These are phyloP conservation scores for Dipteronia sinensis DNA, from an alignment of 345 rosid species.

Conservation along the genomic window DNA sequence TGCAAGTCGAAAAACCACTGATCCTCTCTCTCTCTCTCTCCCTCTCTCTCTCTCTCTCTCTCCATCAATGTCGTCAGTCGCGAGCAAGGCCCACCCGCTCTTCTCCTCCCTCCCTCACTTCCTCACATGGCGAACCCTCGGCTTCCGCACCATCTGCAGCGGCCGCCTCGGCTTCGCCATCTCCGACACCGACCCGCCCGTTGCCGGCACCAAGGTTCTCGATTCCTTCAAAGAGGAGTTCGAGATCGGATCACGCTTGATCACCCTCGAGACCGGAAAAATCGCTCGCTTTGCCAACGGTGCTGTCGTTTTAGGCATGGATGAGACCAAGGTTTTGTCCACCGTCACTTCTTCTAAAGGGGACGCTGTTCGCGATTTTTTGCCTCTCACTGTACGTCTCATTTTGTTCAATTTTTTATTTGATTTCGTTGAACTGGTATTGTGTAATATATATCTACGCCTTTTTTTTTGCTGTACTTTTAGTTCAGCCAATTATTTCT, in stretches of 20 bases:
- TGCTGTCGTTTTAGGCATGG: conserved; percentile 76
- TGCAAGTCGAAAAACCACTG: conserved; percentile 13
- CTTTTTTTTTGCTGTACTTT: neutral
- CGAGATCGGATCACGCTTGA: conserved; percentile 71
- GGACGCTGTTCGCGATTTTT: conserved; percentile 61
- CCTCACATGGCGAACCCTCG: conserved; percentile 58
- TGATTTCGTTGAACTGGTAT: neutral
- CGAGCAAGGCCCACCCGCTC: conserved; percentile 42
- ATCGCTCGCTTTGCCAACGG: conserved; percentile 93
- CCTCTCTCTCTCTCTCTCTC: conserved; percentile 12
- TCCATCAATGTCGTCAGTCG: conserved; percentile 53
- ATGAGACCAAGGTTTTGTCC: conserved; percentile 74
- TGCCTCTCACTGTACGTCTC: conserved; percentile 80
- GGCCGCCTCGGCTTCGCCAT: conserved; percentile 60
- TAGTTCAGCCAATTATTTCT: neutral
- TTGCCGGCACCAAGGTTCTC: conserved; percentile 64
- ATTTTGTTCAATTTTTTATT: neutral
- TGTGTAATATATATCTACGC: neutral
- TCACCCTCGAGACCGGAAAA: conserved; percentile 87
- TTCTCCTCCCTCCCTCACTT: conserved; percentile 42
- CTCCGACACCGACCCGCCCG: conserved; percentile 39
- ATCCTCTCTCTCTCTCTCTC: conserved; percentile 14
- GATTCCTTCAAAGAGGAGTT: conserved; percentile 78
- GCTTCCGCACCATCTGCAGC: conserved; percentile 59
- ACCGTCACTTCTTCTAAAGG: conserved; percentile 75